These are phyloP conservation scores for Trifolium fragiferum DNA, from an alignment of 306 rosid genomes.

Conservation along the genomic window DNA sequence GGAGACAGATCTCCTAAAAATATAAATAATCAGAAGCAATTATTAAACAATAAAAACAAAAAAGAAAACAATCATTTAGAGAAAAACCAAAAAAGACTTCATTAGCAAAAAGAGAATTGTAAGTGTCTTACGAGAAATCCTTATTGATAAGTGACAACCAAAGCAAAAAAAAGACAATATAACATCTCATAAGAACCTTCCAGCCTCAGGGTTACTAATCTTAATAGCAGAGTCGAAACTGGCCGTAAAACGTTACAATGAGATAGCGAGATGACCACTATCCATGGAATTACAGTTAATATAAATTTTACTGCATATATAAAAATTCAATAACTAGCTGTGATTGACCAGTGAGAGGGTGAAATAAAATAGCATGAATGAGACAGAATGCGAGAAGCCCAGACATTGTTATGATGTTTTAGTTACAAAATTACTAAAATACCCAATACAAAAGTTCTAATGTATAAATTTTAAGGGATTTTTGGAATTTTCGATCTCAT, in stretches of 20 bases:
- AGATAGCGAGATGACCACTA: not conserved
- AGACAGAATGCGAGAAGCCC: not conserved
- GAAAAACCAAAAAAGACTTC: not conserved
- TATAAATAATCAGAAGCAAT: constrained; percentile 34
- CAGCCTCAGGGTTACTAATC: not conserved
- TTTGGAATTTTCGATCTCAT: not conserved
- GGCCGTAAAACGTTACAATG: not conserved
- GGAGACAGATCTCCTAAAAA: constrained; percentile 71
- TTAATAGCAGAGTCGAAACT: not conserved
- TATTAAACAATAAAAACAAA: constrained; percentile 5
- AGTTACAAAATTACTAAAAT: not conserved
- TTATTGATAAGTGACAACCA: constrained; percentile 15
- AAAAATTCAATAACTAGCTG: not conserved
- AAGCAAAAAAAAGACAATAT: constrained; percentile 14
- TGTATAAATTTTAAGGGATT: not conserved
- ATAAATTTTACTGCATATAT: not conserved
- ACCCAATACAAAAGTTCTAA: not conserved
- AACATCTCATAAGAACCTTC: not conserved
- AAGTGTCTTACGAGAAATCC: not conserved
- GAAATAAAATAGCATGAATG: not conserved
- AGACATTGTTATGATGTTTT: not conserved
- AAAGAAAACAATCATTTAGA: constrained; percentile 5
- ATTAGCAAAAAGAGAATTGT: not conserved
- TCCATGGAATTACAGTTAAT: not conserved
- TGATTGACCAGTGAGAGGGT: not conserved